Evolutionary conservation across 306 rosid genomes (phyloP).

Genomic region (Rubus idaeus): DNA sequence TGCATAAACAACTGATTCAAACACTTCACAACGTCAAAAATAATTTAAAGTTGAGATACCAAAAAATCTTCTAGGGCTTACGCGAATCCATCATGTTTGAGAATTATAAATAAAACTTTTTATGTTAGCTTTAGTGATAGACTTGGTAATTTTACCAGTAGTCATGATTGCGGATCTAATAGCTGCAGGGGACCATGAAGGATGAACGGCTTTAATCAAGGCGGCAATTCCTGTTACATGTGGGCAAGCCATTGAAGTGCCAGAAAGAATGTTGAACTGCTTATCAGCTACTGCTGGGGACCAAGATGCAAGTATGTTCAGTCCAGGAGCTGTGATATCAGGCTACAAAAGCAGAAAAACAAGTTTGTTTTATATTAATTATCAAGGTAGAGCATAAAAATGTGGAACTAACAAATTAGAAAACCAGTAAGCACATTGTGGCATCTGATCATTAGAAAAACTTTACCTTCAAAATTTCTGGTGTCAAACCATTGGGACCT

Average conservation of each 20-base stretch:
- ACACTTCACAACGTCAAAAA: neutral
- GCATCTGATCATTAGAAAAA: constrained; percentile 15
- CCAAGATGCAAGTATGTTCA: constrained; percentile 87
- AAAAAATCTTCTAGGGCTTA: neutral
- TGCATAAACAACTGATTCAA: neutral
- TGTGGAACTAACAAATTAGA: neutral
- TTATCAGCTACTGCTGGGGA: constrained; percentile 58
- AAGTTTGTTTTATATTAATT: constrained; percentile 10
- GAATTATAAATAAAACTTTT: neutral
- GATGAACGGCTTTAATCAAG: constrained; percentile 69
- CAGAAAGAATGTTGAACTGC: constrained; percentile 62
- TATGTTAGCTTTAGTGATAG: neutral
- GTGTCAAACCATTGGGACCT: constrained; percentile 77
- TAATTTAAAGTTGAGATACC: neutral
- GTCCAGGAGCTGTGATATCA: constrained; percentile 74
- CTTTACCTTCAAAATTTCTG: constrained; percentile 76
- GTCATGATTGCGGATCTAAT: constrained; percentile 86
- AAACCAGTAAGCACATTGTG: neutral
- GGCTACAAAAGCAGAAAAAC: constrained; percentile 54
- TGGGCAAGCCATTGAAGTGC: constrained; percentile 90
- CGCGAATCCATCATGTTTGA: neutral
- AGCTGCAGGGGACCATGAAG: constrained; percentile 75
- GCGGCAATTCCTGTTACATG: constrained; percentile 83
- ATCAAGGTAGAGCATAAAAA: neutral
- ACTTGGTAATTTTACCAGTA: constrained; percentile 44